These are phyloP conservation scores for Eucalyptus marginata DNA, from an alignment of 345 rosid species.

Conservation along the genomic window DNA sequence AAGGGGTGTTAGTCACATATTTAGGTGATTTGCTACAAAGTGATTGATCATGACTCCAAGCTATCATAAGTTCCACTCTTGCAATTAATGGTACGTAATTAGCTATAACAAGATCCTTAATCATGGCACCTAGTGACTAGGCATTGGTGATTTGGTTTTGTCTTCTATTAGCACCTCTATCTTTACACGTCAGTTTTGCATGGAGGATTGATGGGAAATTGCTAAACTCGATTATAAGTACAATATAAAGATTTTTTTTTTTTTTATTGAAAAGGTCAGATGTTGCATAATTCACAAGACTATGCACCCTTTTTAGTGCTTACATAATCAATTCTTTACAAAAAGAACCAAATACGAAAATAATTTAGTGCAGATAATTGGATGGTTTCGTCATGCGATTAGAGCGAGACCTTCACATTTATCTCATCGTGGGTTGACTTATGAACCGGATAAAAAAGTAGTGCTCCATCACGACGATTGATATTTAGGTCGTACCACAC, in stretches of 20 bases:
- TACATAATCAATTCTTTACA: background rate
- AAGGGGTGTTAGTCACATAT: background rate
- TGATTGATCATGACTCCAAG: background rate
- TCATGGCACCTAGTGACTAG: background rate
- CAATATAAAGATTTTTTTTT: background rate
- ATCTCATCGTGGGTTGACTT: background rate
- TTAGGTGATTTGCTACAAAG: background rate
- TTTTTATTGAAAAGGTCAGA: background rate
- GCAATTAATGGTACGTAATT: background rate
- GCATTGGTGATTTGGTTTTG: background rate
- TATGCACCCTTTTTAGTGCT: background rate
- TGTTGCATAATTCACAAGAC: background rate
- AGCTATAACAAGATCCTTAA: background rate
- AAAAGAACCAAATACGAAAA: background rate
- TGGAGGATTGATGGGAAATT: background rate
- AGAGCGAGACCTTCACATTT: background rate
- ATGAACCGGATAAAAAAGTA: background rate
- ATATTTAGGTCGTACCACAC: background rate
- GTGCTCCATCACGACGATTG: fast-evolving
- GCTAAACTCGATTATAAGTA: background rate
- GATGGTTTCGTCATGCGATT: background rate
- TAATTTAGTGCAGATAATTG: background rate
- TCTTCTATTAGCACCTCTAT: background rate
- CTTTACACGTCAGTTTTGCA: background rate
- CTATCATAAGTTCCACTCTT: background rate